Evolutionary conservation across 2,329 filamentous ascomycete genomes (phyloP).

Genomic region (Ascochyta fabae): DNA sequence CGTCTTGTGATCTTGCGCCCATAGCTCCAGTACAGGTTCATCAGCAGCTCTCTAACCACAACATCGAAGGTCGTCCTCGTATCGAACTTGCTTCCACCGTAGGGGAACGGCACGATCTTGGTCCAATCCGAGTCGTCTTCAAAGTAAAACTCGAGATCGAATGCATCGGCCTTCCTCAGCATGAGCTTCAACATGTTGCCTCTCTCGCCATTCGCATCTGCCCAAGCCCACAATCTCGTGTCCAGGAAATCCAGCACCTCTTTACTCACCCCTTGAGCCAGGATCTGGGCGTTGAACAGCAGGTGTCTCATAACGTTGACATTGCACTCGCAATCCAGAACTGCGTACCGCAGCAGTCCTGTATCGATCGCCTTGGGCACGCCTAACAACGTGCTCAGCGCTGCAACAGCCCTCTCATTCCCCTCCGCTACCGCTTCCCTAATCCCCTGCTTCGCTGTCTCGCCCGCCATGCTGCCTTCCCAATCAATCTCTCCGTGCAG

Average conservation of each 20-base stretch:
- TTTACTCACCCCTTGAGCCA: slow-evolving; percentile 22
- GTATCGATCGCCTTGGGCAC: slow-evolving; percentile 39
- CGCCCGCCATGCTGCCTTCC: slow-evolving; percentile 42
- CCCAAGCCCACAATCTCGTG: slow-evolving; percentile 43
- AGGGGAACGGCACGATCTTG: slow-evolving; percentile 43
- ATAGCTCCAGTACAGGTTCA: slow-evolving; percentile 41
- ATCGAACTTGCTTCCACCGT: slow-evolving; percentile 44
- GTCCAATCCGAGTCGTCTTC: slow-evolving; percentile 36
- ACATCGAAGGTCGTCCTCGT: slow-evolving; percentile 31
- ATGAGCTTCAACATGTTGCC: slow-evolving; percentile 40
- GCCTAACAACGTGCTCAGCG: slow-evolving; percentile 42
- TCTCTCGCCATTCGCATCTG: slow-evolving; percentile 36
- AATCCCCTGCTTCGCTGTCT: slow-evolving; percentile 43
- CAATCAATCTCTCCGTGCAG: slow-evolving; percentile 45
- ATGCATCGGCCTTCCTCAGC: slow-evolving; percentile 40
- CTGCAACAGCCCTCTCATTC: slow-evolving; percentile 42
- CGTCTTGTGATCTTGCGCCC: slow-evolving; percentile 41
- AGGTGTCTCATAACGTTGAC: slow-evolving; percentile 41
- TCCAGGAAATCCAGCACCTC: slow-evolving; percentile 43
- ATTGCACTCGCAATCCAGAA: slow-evolving; percentile 38
- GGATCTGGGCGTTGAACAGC: slow-evolving; percentile 45
- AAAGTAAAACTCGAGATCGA: slow-evolving; percentile 44
- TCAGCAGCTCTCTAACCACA: slow-evolving; percentile 37
- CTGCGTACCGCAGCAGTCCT: slow-evolving; percentile 37
- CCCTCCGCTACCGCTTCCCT: slow-evolving; percentile 34